Base-by-base conservation (phyloP, 2,329 filamentous ascomycete genomes). In the Periconia macrospinosa region DNA sequence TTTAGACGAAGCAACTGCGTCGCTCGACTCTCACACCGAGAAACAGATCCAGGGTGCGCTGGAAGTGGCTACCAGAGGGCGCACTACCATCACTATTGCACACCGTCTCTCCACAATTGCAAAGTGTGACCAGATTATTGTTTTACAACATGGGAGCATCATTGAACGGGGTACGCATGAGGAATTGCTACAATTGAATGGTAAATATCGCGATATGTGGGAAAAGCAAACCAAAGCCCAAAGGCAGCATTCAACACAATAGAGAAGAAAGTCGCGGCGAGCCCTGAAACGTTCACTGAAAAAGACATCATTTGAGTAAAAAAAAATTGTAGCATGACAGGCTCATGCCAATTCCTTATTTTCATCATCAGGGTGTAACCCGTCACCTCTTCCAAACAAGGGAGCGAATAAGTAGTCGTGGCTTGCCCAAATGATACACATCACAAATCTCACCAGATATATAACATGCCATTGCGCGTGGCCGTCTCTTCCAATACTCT, bases 1-100 rank as follows among this genome's bases (percentile, higher is more conserved):
- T 14, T 81, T 95, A 1, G 91, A 96, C 65, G 91, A 96, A 75
- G 87, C 91, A 0, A 75, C 11, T 58, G 60, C 5, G 79, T 81
- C n/a, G 60, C 68, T 41, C 79, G 85, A 59, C 68, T 70, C 2
- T 76, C 83, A 46, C 79, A 85, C 60, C 78, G 79, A 67, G 79
- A 84, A 49, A 81, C 83, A 60, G 83, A 87, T 58, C 61, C 79
- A 54, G 73, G 67, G 2, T 82, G 86, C 60, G 70, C 79, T 64
- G 1, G 47, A 54, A 18, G 51, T n/a, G 6, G 41, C 44, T 9
- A 54, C 44, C 2, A 48, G 52, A 40, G 55, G 48, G 11, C 41
- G 50, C 17, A 62, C 59, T 11, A 57, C 50, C 2, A 52, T 63
- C 15, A 54, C 50, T 14, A 57, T 62, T 30, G 61, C 57, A 42